phyloP scores from a whole-genome alignment of 129 eudicot species.

The Flaveria bidentis region DNA sequence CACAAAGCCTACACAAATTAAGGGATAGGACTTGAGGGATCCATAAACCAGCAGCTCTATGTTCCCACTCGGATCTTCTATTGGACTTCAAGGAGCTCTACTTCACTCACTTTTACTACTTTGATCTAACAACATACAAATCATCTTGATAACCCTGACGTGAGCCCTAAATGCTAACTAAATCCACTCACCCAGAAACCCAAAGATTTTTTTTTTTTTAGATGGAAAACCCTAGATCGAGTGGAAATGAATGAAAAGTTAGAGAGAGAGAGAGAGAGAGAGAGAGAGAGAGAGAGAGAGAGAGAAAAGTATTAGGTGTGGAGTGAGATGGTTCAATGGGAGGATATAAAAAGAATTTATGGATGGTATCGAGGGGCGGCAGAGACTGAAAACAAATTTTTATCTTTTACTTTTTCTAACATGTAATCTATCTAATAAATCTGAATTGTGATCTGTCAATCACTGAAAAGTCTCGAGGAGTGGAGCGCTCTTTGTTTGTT shows the following conservation, averaged over 20 bases:
- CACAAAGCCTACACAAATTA: constrained; percentile 46
- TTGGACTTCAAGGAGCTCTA: constrained; percentile 88
- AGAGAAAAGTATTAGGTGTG: not conserved
- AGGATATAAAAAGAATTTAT: constrained; percentile 15
- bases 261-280: too few relatives aligned
- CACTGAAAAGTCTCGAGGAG: constrained; percentile 39
- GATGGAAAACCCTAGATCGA: too few relatives aligned
- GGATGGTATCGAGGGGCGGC: not conserved
- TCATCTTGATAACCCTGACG: too few relatives aligned
- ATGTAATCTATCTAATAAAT: constrained; percentile 34
- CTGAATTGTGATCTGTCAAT: constrained; percentile 41
- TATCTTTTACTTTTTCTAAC: constrained; percentile 11
- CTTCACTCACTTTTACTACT: not conserved
- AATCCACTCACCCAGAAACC: too few relatives aligned
- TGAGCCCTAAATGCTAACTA: too few relatives aligned
- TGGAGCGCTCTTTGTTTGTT: constrained; percentile 38
- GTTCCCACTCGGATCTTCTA: constrained; percentile 51
- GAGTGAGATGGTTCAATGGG: not conserved
- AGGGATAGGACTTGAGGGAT: constrained; percentile 58
- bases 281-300: too few relatives aligned
- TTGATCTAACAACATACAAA: too few relatives aligned
- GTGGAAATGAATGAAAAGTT: too few relatives aligned
- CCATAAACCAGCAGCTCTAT: constrained; percentile 70
- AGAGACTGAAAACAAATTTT: constrained; percentile 1
- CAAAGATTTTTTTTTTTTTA: too few relatives aligned